Evolutionary conservation across 768 basidiomycete species (phyloP).

Genomic region (Xanthoconium stramineum): DNA sequence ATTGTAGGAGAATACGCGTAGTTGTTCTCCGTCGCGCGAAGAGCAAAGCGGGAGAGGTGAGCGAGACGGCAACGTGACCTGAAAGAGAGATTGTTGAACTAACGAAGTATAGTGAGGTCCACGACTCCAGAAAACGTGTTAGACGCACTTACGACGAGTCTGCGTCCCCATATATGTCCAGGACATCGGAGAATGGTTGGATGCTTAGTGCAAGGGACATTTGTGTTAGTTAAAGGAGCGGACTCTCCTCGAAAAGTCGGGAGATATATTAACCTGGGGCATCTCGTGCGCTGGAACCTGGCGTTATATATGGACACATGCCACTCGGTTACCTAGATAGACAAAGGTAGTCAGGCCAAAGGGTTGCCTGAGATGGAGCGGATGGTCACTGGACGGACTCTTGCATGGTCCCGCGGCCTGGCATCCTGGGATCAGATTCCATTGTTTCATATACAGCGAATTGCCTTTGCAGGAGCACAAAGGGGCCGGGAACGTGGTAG

Average conservation of each 20-base stretch:
- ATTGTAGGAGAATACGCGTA: constrained; percentile 57
- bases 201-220: constrained; percentile 73
- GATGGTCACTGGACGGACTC: constrained; percentile 1
- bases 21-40: constrained; percentile 50
- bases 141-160: constrained; percentile 53
- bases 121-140: constrained; percentile 1
- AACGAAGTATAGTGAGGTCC: constrained; percentile 8
- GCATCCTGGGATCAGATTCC: constrained; percentile 1
- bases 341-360: constrained; percentile 27
- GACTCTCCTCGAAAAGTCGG: constrained; percentile 7
- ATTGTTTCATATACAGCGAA: constrained; percentile 25
- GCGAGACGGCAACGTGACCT: constrained; percentile 67
- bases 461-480: constrained; percentile 32
- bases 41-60: constrained; percentile 55
- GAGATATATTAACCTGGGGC: constrained; percentile 14
- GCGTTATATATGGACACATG: constrained; percentile 27
- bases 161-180: constrained; percentile 71
- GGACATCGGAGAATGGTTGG: constrained; percentile 48
- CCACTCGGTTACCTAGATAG: constrained; percentile 27
- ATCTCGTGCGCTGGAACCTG: not conserved
- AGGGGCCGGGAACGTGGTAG: constrained; percentile 14
- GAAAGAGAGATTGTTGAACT: constrained; percentile 88
- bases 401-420: not conserved
- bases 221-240: constrained; percentile 18
- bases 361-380: not conserved